Base-by-base conservation (phyloP, 192 early-diverging fungal species). In the Coemansia sp. region DNA sequence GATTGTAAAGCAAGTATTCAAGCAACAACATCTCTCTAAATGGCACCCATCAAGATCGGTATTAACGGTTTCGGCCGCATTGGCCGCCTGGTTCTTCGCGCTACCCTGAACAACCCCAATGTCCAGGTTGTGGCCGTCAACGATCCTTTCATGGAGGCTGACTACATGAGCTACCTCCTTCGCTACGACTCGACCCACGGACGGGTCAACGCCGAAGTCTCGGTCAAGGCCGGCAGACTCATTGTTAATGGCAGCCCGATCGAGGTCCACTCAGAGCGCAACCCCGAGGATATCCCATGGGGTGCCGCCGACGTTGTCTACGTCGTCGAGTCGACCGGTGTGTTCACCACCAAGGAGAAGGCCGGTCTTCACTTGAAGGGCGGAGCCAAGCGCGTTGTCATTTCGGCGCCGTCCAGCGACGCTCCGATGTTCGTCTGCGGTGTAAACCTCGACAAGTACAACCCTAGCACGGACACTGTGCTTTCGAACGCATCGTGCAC, bases 171-270 rank as follows among this genome's bases (percentile, higher is more conserved):
- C 75, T 98, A 97, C 87, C 84, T 97, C 79, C 84, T 96, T 70
- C 93, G 97, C 87, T 99, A 95, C 82, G 97, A 99, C 89, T 96
- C 97, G 38, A 96, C 95, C 69, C 97, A 99, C 84, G 97, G 97
- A 58, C 88, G 88, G 58, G 93, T 89, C 90, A 89, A 93, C 80
- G 94, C 92, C 58, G 84, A 85, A 21, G 90, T 94, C 62, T 81
- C 84, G 68, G 68, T 83, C 74, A 86, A 91, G 84, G 85, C 90
- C 78, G 92, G 90, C 69, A 93, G 93, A 85, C 87, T 99, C 14
- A 56, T 93, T 62, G 88, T 99, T 58, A 91, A 98, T 82, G 94
- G 95, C 65, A 62, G 87, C 59, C 46, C 75, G 47, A 93, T 98
- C 78, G 50, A 81, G 44, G 89, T 94, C 77, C 87, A 84, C 83